These are phyloP conservation scores for Phytophthora sp. DNA, from an alignment of 352 stramenopile species.

Conservation along the genomic window DNA sequence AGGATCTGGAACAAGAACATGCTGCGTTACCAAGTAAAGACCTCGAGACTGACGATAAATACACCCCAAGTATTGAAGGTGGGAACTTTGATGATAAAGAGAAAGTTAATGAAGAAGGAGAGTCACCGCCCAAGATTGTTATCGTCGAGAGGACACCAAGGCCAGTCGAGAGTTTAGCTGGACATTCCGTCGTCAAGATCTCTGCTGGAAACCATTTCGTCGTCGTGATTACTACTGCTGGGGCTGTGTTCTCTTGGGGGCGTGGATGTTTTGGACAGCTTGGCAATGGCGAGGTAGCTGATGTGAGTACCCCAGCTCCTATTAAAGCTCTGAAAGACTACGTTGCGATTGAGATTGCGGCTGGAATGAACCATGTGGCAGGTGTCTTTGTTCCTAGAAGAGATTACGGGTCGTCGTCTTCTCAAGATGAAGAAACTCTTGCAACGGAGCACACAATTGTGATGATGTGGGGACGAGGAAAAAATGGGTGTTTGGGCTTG, in stretches of 20 bases:
- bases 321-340: slow-evolving; percentile 40
- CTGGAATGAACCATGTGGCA: slow-evolving; percentile 58
- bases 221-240: slow-evolving; percentile 46
- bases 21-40: neutral
- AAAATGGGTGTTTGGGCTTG: slow-evolving; percentile 61
- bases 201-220: slow-evolving; percentile 73
- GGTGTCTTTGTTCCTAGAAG: slow-evolving; percentile 45
- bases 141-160: slow-evolving; percentile 34
- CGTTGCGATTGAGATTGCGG: slow-evolving; percentile 48
- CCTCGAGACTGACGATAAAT: neutral
- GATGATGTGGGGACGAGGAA: slow-evolving; percentile 53
- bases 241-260: slow-evolving; percentile 66
- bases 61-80: neutral
- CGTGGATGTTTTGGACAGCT: slow-evolving; percentile 65
- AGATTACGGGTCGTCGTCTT: neutral
- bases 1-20: slow-evolving; percentile 20
- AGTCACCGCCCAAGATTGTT: slow-evolving; percentile 6
- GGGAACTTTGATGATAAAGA: neutral
- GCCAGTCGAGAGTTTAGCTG: slow-evolving; percentile 26
- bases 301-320: slow-evolving; percentile 27
- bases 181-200: slow-evolving; percentile 45
- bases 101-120: slow-evolving; percentile 10
- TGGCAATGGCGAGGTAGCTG: slow-evolving; percentile 35
- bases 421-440: slow-evolving; percentile 5
- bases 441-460: slow-evolving; percentile 46